A percentile compares a stretch with the other conserved stretches of the same genome.
phyloP scores from a whole-genome alignment of 495 filamentous ascomycete species.

The Aspergillus sparsus region DNA sequence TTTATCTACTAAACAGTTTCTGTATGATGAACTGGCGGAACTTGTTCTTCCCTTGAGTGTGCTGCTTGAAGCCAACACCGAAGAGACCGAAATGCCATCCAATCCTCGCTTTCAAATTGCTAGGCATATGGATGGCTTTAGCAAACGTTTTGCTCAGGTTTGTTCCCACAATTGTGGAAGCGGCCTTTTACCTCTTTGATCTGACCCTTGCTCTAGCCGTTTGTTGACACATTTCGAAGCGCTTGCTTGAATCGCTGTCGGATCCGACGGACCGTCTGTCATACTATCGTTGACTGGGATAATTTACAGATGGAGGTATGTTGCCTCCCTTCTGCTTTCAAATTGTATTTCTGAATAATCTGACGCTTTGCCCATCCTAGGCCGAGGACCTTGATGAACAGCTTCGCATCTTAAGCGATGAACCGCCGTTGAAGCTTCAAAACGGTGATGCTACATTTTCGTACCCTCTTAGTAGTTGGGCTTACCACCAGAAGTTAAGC shows the following conservation, averaged over 20 bases:
- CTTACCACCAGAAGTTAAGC: slow-evolving; percentile 81
- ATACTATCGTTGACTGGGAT: slow-evolving; percentile 82
- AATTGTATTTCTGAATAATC: background rate
- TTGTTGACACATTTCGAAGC: slow-evolving; percentile 77
- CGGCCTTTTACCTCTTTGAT: background rate
- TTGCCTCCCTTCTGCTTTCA: background rate
- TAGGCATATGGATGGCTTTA: slow-evolving; percentile 76
- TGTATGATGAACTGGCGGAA: slow-evolving; percentile 78
- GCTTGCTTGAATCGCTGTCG: slow-evolving; percentile 90
- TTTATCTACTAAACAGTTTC: slow-evolving; percentile 67
- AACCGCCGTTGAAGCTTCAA: slow-evolving; percentile 55
- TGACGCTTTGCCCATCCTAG: slow-evolving; percentile 26
- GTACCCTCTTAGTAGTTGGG: slow-evolving; percentile 83
- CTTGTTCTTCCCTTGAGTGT: slow-evolving; percentile 70
- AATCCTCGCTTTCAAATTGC: slow-evolving; percentile 78
- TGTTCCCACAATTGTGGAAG: slow-evolving; percentile 11
- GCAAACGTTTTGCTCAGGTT: slow-evolving; percentile 66
- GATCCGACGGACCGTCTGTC: slow-evolving; percentile 78
- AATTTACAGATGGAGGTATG: slow-evolving; percentile 73
- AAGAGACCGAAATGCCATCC: slow-evolving; percentile 71
- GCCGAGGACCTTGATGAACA: slow-evolving; percentile 77
- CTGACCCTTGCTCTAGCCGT: slow-evolving; percentile 45
- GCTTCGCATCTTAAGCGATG: slow-evolving; percentile 61
- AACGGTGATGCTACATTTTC: slow-evolving; percentile 54
- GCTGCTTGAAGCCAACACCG: slow-evolving; percentile 71